These are phyloP conservation scores for Moricandia arvensis DNA, from an alignment of 345 rosid genomes.

Conservation along the genomic window DNA sequence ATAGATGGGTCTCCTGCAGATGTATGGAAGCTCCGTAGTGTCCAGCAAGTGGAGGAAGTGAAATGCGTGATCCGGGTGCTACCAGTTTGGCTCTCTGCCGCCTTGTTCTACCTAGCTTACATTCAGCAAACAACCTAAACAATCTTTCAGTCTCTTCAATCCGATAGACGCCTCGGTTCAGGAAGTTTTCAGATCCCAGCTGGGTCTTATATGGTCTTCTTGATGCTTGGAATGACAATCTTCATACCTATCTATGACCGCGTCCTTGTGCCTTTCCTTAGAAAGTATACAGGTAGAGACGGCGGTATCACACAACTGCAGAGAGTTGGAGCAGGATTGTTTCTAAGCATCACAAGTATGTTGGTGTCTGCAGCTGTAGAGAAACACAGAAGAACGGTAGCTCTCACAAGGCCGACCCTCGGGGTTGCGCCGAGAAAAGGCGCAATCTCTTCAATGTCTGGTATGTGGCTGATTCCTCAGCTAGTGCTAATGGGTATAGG, in stretches of 20 bases:
- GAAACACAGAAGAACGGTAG: constrained; percentile 28
- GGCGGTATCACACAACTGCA: constrained; percentile 48
- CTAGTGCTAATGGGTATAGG: constrained; percentile 36
- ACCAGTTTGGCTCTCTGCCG: constrained; percentile 60
- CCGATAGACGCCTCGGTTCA: constrained; percentile 44
- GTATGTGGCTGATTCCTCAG: constrained; percentile 42
- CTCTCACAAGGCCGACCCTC: constrained; percentile 28
- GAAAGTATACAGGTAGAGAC: constrained; percentile 42
- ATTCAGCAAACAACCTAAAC: constrained; percentile 56
- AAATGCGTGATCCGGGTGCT: constrained; percentile 56
- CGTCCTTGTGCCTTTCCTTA: constrained; percentile 44
- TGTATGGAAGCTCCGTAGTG: constrained; percentile 65
- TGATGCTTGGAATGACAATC: constrained; percentile 50
- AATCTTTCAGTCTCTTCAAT: constrained; percentile 59
- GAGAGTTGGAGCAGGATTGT: constrained; percentile 42
- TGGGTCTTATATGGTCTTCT: constrained; percentile 46
- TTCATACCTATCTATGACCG: constrained; percentile 61
- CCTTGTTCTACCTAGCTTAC: constrained; percentile 41
- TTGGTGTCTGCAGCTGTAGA: constrained; percentile 38
- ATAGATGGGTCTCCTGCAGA: constrained; percentile 46
- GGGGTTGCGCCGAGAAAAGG: constrained; percentile 34
- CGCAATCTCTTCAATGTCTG: constrained; percentile 40
- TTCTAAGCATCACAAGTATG: constrained; percentile 38
- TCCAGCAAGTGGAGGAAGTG: constrained; percentile 67
- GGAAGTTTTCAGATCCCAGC: constrained; percentile 54